A percentile compares a stretch with the other conserved stretches of the same genome.
Conservation (phyloP, 257 asterid genomes). For the Mentha longifolia region DNA sequence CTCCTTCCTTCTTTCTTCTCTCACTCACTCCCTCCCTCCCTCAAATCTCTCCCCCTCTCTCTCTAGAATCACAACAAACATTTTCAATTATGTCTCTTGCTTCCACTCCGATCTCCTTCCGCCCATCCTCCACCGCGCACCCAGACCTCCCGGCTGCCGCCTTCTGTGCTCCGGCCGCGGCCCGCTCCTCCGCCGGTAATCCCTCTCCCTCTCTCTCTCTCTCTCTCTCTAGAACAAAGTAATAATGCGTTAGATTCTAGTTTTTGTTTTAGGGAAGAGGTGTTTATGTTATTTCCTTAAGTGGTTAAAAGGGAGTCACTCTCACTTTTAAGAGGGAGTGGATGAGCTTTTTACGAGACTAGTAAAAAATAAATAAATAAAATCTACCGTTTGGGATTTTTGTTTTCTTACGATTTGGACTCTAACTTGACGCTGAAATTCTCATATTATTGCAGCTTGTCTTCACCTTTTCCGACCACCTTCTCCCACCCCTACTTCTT, state of each 20-base stretch:
- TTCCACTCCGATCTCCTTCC: slow-evolving; percentile 22
- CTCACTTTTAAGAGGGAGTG: not conserved
- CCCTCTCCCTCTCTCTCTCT: not conserved
- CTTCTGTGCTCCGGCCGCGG: not conserved
- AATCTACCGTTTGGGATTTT: not conserved
- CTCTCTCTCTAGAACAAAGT: too few relatives aligned
- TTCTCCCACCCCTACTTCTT: slow-evolving; percentile 22
- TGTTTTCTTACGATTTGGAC: slow-evolving; percentile 10
- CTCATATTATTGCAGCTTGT: slow-evolving; percentile 33
- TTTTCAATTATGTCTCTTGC: slow-evolving; percentile 28
- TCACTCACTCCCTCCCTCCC: slow-evolving; percentile 21
- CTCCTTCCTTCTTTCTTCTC: not conserved
- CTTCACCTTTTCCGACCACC: slow-evolving; percentile 30
- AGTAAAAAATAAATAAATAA: too few relatives aligned
- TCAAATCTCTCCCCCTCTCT: not conserved
- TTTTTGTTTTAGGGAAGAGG: too few relatives aligned
- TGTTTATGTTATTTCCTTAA: not conserved
- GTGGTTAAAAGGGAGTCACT: slow-evolving; percentile 20
- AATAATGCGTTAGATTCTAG: too few relatives aligned
- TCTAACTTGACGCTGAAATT: not conserved
- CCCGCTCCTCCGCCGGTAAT: slow-evolving; percentile 40
- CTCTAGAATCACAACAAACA: not conserved
- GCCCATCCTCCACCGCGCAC: slow-evolving; percentile 33
- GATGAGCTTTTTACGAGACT: slow-evolving; percentile 1
- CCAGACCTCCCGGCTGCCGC: not conserved